Percentiles rank a stretch among this genome's conserved stretches.
Evolutionary conservation across 169 alveolate species (phyloP).

Genomic region (Babesia caballi): DNA sequence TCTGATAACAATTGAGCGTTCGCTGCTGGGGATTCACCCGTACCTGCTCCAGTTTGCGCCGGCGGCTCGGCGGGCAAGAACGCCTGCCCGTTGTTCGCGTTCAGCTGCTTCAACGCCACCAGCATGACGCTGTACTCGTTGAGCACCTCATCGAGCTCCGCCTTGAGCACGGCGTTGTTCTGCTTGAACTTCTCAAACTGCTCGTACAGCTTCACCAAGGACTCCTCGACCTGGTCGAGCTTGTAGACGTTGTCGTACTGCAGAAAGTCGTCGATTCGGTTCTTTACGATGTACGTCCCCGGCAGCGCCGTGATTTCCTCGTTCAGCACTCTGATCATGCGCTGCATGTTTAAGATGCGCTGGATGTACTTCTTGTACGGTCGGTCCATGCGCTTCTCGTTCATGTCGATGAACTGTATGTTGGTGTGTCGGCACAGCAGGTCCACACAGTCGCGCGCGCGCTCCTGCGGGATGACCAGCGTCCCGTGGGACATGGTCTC

Average conservation of each 20-base stretch:
- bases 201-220: conserved; percentile 81
- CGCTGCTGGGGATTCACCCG: conserved; percentile 62
- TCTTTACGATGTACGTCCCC: conserved; percentile 72
- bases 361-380: conserved; percentile 88
- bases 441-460: conserved; percentile 86
- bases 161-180: conserved; percentile 75
- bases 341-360: conserved; percentile 90
- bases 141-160: conserved; percentile 83
- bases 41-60: conserved; percentile 10
- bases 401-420: conserved; percentile 86
- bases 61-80: conserved; percentile 26
- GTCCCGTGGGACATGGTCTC: conserved; percentile 90
- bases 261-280: conserved; percentile 78
- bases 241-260: conserved; percentile 78
- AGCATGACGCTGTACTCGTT: conserved; percentile 79
- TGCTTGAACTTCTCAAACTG: conserved; percentile 86
- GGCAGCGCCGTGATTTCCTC: conserved; percentile 80
- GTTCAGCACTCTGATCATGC: conserved; percentile 80
- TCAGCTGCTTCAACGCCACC: conserved; percentile 73
- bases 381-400: conserved; percentile 80
- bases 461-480: conserved; percentile 87
- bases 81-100: conserved; percentile 22
- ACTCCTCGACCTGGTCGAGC: conserved; percentile 85
- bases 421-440: conserved; percentile 82
- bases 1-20: conserved; percentile 60